Evolutionary conservation across 2,329 filamentous ascomycete species (phyloP), one percentile per base, ranked within the genome.

Genomic region (Ilyonectria destructans): DNA sequence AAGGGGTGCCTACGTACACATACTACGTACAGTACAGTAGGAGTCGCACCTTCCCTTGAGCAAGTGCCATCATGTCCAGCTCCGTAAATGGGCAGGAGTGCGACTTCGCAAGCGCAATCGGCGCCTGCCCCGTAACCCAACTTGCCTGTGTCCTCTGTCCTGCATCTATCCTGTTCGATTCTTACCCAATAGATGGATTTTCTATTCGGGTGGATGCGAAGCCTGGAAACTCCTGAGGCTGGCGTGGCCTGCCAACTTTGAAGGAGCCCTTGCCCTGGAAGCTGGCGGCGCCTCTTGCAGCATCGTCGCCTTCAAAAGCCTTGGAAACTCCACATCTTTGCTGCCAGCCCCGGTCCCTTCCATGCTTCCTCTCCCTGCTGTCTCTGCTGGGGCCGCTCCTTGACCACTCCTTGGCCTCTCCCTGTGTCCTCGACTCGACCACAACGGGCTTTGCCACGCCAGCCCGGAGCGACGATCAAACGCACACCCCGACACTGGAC

Each of bases 391-490:
- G 26, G 26, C 26, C 26, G 26, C 26, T 45, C 19, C 12, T 26
- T 17, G 52, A 19, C 51, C 48, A 31, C 62, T 37, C 40, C 26
- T 57, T 19, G 45, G 40, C 52, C 43, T 58, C 51, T 37, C 54
- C 45, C 35, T 67, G 58, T 31, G 33, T 58, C 26, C 19, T 54
- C 63, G 26, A 49, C 56, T 67, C 45, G 64, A 67, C 62, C 64
- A 35, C 64, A 52, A 54, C n/a, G 37, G 52, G 19, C 43, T n/a
- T 58, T 43, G 56, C 43, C 40, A 45, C 56, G 35, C 51, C 60
- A 57, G 52, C 45, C 49, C 52, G 48, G 58, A 43, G 31, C 57
- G 57, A 59, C 63, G 63, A 65, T 65, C 63, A 60, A 56, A 56
- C 58, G 49, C 29, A 43, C 35, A 60, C 58, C 58, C 58, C 48